Evolutionary conservation across 2,329 filamentous ascomycete genomes (phyloP), one percentile per base, ranked within the genome.

Genomic region (Fusarium chuoi): DNA sequence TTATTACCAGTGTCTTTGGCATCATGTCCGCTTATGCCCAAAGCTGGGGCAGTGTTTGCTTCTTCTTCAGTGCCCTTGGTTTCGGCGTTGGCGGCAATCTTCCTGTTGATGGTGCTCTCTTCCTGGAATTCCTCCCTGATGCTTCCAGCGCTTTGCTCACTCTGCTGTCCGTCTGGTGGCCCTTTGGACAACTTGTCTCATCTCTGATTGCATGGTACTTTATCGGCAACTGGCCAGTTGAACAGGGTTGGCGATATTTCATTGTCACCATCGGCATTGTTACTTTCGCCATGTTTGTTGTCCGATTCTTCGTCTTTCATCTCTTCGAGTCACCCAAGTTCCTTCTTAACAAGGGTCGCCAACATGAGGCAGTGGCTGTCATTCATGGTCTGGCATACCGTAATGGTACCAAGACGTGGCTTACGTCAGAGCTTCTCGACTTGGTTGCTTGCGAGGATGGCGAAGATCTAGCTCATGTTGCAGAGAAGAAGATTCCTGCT

Each of bases 261-360:
- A 85, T 94, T 60, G 84, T 92, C 58, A 90, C 91, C 3, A 90
- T 95, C 26, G 94, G 94, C 52, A 84, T 92, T 39, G 83, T 90
- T 73, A 96, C 94, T 0, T 90, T 96, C 71, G 81, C 86, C 82
- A 94, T 96, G 92, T 97, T 95, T 78, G 81, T 93, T 56, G 84
- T 90, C 69, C 93, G 94, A 24, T 95, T 94, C 85, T 91, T 94
- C 81, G 79, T 95, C 68, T 97, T 97, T 83, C 89, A 92, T 68
- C 88, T 97, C 18, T 94, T 93, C 79, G 94, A 97, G 80, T 96
- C 94, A 11, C 94, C 94, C 51, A 96, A 96, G 80, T 97, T 91
- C 78, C 85, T 97, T 30, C 88, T 97, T 15, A 92, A 91, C 26
- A 87, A 89, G n/a, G 93, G 93, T 41, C 89, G 93, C 12, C 92